Evolutionary conservation across 1,139 yeast genomes (phyloP).

Genomic region (Hemisphaericaspora subhashii): DNA sequence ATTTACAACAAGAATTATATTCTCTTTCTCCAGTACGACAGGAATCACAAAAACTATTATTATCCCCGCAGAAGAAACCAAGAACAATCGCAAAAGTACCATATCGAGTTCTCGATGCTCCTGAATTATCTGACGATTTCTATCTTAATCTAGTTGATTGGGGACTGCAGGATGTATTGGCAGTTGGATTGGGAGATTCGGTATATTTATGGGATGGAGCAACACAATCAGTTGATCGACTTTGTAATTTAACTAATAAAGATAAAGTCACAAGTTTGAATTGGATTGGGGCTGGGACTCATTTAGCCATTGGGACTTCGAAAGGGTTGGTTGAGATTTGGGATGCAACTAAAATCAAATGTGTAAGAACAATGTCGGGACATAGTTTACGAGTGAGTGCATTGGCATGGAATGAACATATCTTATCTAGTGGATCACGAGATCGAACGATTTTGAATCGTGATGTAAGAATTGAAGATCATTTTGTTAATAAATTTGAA

Average conservation of each 20-base stretch:
- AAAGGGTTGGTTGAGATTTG: conserved; percentile 90
- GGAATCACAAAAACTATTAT: conserved; percentile 75
- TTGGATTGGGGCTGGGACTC: conserved; percentile 96
- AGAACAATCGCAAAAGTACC: conserved; percentile 84
- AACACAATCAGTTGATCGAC: conserved; percentile 78
- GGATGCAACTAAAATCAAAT: conserved; percentile 86
- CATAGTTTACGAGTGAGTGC: conserved; percentile 85
- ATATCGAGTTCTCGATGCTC: conserved; percentile 92
- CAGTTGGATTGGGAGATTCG: conserved; percentile 86
- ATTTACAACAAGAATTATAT: conserved; percentile 70
- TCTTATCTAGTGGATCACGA: conserved; percentile 82
- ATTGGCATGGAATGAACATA: conserved; percentile 92
- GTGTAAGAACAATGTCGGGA: conserved; percentile 90
- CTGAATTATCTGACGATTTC: conserved; percentile 91
- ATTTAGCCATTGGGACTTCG: conserved; percentile 87
- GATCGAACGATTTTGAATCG: conserved; percentile 84
- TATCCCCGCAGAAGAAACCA: conserved; percentile 80
- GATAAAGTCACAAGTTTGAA: conserved; percentile 80
- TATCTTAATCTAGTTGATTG: conserved; percentile 91
- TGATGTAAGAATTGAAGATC: conserved; percentile 87
- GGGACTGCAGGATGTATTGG: conserved; percentile 88
- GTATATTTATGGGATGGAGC: conserved; percentile 92
- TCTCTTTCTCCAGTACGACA: conserved; percentile 86
- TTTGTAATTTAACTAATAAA: conserved; percentile 65
- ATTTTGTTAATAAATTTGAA: conserved; percentile 68